Percentiles rank a stretch among this genome's conserved stretches.
Conservation (phyloP, 305 asterid species). For the Fraxinus baroniana region DNA sequence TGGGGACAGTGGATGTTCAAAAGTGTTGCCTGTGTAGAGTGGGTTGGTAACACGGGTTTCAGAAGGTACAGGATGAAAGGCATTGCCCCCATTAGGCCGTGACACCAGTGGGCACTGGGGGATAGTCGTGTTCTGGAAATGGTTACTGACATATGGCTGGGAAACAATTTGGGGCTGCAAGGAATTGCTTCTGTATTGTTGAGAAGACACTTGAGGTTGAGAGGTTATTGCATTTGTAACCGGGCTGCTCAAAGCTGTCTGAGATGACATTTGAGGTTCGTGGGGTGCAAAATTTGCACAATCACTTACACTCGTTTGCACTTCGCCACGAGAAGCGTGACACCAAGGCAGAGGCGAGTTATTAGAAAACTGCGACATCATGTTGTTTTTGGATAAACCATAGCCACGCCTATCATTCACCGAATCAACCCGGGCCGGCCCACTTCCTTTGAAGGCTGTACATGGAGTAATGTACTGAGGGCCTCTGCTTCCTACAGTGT, state of each 20-base stretch:
- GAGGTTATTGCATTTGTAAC: conserved; percentile 23
- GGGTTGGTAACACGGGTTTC: conserved; percentile 29
- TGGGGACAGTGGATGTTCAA: conserved; percentile 23
- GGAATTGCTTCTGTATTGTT: conserved; percentile 24
- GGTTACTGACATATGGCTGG: conserved; percentile 25
- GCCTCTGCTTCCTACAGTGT: conserved; percentile 27
- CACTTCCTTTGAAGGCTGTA: conserved; percentile 41
- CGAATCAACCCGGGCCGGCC: conserved; percentile 26
- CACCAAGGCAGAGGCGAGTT: conserved; percentile 29
- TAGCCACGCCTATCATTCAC: conserved; percentile 24
- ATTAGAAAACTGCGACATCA: conserved; percentile 26
- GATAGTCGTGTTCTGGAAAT: conserved; percentile 11
- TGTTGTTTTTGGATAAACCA: conserved; percentile 9
- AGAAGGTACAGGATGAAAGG: conserved; percentile 28
- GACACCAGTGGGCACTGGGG: conserved; percentile 19
- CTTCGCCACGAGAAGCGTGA: conserved; percentile 12
- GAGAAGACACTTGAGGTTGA: conserved; percentile 40
- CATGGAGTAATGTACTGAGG: conserved; percentile 32
- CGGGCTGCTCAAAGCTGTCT: conserved; percentile 10
- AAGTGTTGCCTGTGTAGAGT: conserved; percentile 18
- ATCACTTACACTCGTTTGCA: conserved; percentile 5
- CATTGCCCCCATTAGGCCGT: conserved; percentile 22
- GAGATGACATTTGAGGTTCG: conserved; percentile 25
- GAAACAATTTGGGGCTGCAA: conserved; percentile 21
- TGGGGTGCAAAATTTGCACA: conserved; percentile 20